Base-by-base conservation (phyloP, 75 land plant species). In the Chamaecyparis obtusa region DNA sequence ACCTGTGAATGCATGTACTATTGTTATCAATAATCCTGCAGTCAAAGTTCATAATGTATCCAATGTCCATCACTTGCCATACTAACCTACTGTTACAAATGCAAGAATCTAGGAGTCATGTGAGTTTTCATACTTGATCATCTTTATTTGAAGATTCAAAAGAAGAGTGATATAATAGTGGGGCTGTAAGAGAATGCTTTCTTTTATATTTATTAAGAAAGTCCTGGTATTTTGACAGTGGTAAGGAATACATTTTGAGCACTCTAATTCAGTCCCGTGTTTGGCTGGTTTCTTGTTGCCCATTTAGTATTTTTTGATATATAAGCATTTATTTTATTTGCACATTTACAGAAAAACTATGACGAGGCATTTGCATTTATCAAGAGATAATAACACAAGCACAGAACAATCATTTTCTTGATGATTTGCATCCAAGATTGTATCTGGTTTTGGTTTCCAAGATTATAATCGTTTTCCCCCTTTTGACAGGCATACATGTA, bases 401-500 rank as follows among this genome's bases (percentile, higher is more conserved):
- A 21, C 27, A 27, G n/a, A 64, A 24, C 24, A 64, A 64, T 0
- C n/a, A 24, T 64, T 64, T 64, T n/a, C 30, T 24, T 64, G 7
- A 6, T 24, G 30, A 33, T 3, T 74, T 74, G 36, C 27, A 86
- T 8, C 71, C 32, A 43, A 86, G 21, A 30, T 51, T 54, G 37
- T 2, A 39, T 39, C 2, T 39, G 1, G 41, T 1, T 39, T 39
- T 39, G 41, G 2, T 39, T 39, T 39, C 41, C 41, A 32, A 85
- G 41, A 56, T 33, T 13, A 35, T 85, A 35, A 10, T 56, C 41
- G 2, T 5, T n/a, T 19, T 69, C 39, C 79, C 80, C 30, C 41
- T 39, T 69, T 57, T 87, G 39, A 83, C 94, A 97, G 99, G 99
- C 99, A 49, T 98, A 96, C 87, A 98, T 98, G 99, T 98, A 96